phyloP scores from a whole-genome alignment of 345 rosid species.

The Streptanthus diversifolius region DNA sequence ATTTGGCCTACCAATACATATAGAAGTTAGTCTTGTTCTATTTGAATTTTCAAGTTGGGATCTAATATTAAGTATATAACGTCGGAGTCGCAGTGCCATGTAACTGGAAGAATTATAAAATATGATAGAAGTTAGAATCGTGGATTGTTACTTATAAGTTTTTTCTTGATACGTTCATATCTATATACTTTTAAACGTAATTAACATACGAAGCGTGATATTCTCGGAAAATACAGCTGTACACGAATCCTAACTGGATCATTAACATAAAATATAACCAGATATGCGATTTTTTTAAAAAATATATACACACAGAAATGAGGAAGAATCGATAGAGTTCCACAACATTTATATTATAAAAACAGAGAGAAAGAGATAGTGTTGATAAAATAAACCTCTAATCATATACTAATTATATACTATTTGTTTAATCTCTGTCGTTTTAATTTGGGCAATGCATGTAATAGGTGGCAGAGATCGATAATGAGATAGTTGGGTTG shows the following conservation, averaged over 20 bases:
- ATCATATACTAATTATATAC: background rate
- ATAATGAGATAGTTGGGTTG: slow-evolving; percentile 72
- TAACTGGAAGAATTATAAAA: slow-evolving; percentile 13
- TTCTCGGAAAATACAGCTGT: slow-evolving; percentile 31
- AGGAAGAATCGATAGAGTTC: slow-evolving; percentile 31
- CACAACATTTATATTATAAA: background rate
- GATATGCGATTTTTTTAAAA: slow-evolving; percentile 20
- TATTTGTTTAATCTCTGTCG: background rate
- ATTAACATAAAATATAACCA: slow-evolving; percentile 30
- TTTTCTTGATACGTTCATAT: background rate
- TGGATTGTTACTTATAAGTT: slow-evolving; percentile 8
- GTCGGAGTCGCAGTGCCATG: background rate
- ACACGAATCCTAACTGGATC: slow-evolving; percentile 34
- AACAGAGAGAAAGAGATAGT: slow-evolving; percentile 22
- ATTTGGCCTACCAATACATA: background rate
- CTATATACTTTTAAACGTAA: slow-evolving; percentile 5
- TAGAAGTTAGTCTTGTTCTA: background rate
- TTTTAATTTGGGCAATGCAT: slow-evolving; percentile 11
- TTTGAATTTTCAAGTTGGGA: background rate
- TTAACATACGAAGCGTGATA: slow-evolving; percentile 21
- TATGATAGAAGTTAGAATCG: slow-evolving; percentile 20
- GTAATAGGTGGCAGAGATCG: slow-evolving; percentile 81
- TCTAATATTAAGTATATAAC: background rate
- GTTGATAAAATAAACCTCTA: slow-evolving; percentile 23
- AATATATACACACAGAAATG: background rate